A percentile compares a stretch with the other conserved stretches of the same genome.
These are phyloP conservation scores for Hypoxylon rickii DNA, from an alignment of 495 filamentous ascomycete species.

Conservation along the genomic window DNA sequence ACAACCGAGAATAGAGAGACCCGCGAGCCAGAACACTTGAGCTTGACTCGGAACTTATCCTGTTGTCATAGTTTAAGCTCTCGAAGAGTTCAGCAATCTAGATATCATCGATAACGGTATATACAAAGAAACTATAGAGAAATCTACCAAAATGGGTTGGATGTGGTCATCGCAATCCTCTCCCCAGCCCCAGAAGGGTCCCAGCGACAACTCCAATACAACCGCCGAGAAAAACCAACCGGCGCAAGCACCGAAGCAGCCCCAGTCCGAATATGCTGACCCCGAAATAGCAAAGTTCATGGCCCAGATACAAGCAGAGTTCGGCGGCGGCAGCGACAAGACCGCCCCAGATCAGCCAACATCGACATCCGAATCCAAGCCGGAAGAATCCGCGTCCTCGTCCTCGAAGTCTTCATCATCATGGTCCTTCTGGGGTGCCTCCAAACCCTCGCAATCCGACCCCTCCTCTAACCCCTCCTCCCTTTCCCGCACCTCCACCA, in stretches of 20 bases:
- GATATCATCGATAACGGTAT: too few species aligned
- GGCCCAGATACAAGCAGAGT: constrained; percentile 42
- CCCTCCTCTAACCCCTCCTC: constrained; percentile 19
- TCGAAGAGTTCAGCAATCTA: too few species aligned
- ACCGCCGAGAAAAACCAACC: constrained; percentile 13
- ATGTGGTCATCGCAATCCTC: constrained; percentile 49
- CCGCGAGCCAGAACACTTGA: not conserved
- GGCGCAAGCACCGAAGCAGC: constrained; percentile 18
- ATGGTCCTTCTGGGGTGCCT: constrained; percentile 27
- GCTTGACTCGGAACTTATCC: not conserved
- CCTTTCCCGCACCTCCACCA: not conserved
- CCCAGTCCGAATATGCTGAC: constrained; percentile 37
- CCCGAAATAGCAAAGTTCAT: constrained; percentile 50
- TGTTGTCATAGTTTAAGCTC: too few species aligned
- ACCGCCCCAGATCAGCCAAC: too few species aligned
- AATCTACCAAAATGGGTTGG: constrained; percentile 54
- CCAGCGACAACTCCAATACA: constrained; percentile 13
- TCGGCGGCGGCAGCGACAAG: constrained; percentile 15
- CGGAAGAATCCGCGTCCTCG: not conserved
- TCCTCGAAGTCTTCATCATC: constrained; percentile 22
- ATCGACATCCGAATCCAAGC: constrained; percentile 9
- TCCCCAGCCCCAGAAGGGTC: constrained; percentile 22
- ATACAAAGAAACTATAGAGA: constrained; percentile 6
- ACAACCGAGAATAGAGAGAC: not conserved
- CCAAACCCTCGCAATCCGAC: constrained; percentile 2